Conservation (phyloP, 2,329 filamentous ascomycete genomes). For the Talaromyces sp. region DNA sequence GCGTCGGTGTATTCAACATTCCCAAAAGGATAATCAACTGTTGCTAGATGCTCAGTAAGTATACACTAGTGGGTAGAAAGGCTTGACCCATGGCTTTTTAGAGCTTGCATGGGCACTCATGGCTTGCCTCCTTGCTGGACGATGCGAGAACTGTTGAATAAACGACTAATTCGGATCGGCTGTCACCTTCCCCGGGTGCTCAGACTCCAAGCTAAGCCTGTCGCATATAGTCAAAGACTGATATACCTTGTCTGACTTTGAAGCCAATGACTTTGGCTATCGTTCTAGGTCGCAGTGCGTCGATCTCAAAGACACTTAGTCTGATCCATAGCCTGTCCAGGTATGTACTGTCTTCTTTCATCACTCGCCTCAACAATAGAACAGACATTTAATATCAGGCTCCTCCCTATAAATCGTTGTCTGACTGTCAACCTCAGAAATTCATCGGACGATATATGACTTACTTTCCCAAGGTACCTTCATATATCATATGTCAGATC, state of each 20-base stretch:
- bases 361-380: neutral
- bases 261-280: neutral
- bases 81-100: slow-evolving; percentile 11
- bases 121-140: slow-evolving; percentile 12
- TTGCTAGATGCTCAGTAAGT: neutral
- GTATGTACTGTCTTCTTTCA: neutral
- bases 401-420: neutral
- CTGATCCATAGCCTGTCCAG: neutral
- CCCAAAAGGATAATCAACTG: neutral
- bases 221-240: neutral
- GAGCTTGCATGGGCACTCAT: slow-evolving; percentile 13
- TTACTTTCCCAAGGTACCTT: neutral
- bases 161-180: neutral
- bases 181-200: slow-evolving; percentile 8
- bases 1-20: neutral
- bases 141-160: neutral
- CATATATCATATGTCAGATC: neutral
- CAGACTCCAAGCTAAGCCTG: slow-evolving; percentile 5
- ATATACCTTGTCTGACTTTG: neutral
- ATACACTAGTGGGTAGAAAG: neutral
- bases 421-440: neutral
- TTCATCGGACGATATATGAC: neutral
- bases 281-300: neutral
- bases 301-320: slow-evolving; percentile 6
- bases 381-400: neutral